Conservation (phyloP, 139 green algal species). For the Astrephomene gubernaculifera region DNA sequence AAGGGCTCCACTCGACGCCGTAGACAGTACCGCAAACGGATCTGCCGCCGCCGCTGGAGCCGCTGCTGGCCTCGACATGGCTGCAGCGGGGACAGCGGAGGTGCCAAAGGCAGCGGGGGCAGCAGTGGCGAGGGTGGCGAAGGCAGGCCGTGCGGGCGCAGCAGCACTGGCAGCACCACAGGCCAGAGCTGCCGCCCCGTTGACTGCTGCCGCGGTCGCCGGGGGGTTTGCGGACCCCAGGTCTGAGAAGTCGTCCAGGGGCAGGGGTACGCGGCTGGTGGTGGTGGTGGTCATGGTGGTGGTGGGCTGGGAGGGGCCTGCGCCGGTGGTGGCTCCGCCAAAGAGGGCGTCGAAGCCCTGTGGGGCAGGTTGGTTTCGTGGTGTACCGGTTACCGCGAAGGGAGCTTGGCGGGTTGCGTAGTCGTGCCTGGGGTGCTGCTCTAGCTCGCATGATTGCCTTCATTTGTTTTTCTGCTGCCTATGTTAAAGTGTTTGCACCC, state of each 20-base stretch:
- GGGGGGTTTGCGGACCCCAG: slow-evolving; percentile 35
- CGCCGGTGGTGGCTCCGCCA: neutral
- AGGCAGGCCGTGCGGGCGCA: neutral
- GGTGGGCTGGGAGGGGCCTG: neutral
- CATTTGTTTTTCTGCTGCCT: too few relatives aligned
- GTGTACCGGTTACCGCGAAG: too few relatives aligned
- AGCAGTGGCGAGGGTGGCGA: neutral
- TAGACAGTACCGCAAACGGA: slow-evolving; percentile 2
- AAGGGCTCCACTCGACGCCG: neutral
- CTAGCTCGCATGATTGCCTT: too few relatives aligned
- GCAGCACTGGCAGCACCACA: neutral
- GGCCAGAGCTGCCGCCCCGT: slow-evolving; percentile 1
- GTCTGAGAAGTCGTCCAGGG: slow-evolving; percentile 64
- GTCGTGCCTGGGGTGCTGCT: neutral
- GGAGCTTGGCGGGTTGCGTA: neutral
- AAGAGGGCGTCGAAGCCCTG: neutral
- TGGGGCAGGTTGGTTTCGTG: neutral
- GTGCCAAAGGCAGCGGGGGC: neutral
- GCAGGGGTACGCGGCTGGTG: neutral
- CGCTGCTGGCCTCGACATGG: neutral
- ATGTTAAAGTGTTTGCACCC: neutral
- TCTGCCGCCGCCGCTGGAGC: neutral
- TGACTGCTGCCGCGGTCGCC: neutral
- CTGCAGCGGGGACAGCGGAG: neutral
- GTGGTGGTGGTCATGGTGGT: neutral